Percentiles rank a stretch among this genome's conserved stretches.
Conservation (phyloP, 495 filamentous ascomycete species). For the Penicillium diatomitis region DNA sequence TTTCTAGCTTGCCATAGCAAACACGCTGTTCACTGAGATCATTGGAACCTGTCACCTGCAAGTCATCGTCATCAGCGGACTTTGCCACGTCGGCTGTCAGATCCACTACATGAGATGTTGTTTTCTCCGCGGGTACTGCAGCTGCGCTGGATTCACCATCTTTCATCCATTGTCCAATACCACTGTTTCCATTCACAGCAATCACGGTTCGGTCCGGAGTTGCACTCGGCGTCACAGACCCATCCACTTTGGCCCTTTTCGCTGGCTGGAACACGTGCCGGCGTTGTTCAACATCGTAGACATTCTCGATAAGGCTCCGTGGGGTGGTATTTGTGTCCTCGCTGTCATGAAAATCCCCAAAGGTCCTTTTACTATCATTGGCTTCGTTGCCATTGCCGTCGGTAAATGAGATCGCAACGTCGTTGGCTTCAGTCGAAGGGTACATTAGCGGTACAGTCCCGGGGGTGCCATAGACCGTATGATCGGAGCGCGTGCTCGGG, state of each 20-base stretch:
- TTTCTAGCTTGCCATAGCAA: slow-evolving; percentile 75
- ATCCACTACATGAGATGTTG: slow-evolving; percentile 46
- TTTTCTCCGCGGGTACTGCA: slow-evolving; percentile 8
- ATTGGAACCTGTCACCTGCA: slow-evolving; percentile 35
- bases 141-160: slow-evolving; percentile 34
- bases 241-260: slow-evolving; percentile 55
- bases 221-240: slow-evolving; percentile 30
- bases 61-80: slow-evolving; percentile 34
- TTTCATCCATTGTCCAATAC: slow-evolving; percentile 57
- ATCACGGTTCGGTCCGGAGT: slow-evolving; percentile 29
- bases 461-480: slow-evolving; percentile 15
- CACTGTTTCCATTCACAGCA: slow-evolving; percentile 32
- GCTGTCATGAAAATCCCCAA: slow-evolving; percentile 19
- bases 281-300: slow-evolving; percentile 65
- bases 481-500: slow-evolving; percentile 4
- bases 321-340: slow-evolving; percentile 13
- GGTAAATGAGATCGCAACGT: slow-evolving; percentile 22
- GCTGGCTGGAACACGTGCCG: slow-evolving; percentile 44
- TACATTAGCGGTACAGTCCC: slow-evolving; percentile 20
- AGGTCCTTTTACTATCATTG: slow-evolving; percentile 22
- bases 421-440: slow-evolving; percentile 8
- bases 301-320: slow-evolving; percentile 48
- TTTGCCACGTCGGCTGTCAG: slow-evolving; percentile 42
- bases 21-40: slow-evolving; percentile 52
- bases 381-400: slow-evolving; percentile 10